Evolutionary conservation across 257 asterid genomes (phyloP), one percentile per base, ranked within the genome.

Genomic region (Solanum appendiculatum): DNA sequence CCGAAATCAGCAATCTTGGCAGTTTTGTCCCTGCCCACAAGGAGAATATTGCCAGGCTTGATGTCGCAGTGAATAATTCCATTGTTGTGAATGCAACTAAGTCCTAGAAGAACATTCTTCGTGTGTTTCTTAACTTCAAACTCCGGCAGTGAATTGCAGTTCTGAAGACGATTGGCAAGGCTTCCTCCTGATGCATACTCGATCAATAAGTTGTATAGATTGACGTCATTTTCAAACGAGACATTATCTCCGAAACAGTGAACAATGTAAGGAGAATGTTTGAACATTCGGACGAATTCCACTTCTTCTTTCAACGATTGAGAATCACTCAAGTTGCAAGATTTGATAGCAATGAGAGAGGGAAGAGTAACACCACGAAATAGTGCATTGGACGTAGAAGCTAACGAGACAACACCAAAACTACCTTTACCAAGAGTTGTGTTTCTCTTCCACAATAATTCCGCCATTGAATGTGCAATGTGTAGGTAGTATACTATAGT

Each of bases 11-110:
- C 69, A 3, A 88, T 66, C 46, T 88, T 88, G 14, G 86, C 69
- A 1, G 29, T 46, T 15, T 13, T 36, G 5, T 27, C 60, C 7
- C 1, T 23, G 7, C 63, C 87, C 1, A 37, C 70, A 6, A 88
- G 60, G 5, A 88, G 88, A 63, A 88, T 80, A 68, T 88, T 85
- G 1, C 13, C 86, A 3, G 90, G 88, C 82, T 88, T 85, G 3
- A 48, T 48, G 20, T 48, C 56, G 0, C 56, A 48, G 21, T 48
- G 56, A 48, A 15, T 48, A 1, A 48, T 48, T 48, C 56, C 56
- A 1, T 48, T 5, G 0, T 48, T 48, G 56, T 48, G 56, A 14
- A 48, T 48, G 6, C 56, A 48, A 48, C 21, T 48, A 21, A 48
- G 56, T 8, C 56, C 56, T 48, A 48, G 5, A 15, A 48, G 56